Percentiles rank a stretch among this genome's conserved stretches.
phyloP scores from a whole-genome alignment of 768 basidiomycete genomes.

The Trametopsis cervina region DNA sequence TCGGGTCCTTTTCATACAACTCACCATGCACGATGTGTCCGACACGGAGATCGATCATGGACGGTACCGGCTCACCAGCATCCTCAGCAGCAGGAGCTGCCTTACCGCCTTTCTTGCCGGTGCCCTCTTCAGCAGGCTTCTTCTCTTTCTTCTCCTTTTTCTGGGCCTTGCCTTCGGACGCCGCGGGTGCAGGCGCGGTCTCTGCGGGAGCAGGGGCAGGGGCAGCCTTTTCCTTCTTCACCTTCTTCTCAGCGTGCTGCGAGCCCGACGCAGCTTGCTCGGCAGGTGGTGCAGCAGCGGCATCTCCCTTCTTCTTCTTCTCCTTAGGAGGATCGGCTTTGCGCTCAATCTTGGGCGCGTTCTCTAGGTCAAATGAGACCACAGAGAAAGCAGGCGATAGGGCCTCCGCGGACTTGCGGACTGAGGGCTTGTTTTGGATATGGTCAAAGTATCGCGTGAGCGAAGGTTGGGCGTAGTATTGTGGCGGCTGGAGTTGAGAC shows the following conservation, averaged over 20 bases:
- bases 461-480: constrained; percentile 75
- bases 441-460: constrained; percentile 95
- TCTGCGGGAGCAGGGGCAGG: constrained; percentile 10
- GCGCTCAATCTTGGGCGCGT: constrained; percentile 69
- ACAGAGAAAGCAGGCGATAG: constrained; percentile 46
- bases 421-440: constrained; percentile 65
- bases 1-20: constrained; percentile 18
- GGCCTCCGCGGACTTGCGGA: constrained; percentile 49
- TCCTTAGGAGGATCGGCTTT: constrained; percentile 63
- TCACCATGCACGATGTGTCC: constrained; percentile 88
- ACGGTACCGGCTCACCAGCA: constrained; percentile 78
- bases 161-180: constrained; percentile 30
- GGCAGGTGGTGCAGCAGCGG: constrained; percentile 23
- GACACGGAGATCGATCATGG: constrained; percentile 95
- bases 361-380: constrained; percentile 65
- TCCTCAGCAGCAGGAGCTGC: constrained; percentile 44
- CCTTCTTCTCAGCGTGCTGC: constrained; percentile 24
- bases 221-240: constrained; percentile 19
- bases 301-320: constrained; percentile 59
- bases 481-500: constrained; percentile 63
- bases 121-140: constrained; percentile 19
- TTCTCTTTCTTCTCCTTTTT: constrained; percentile 53
- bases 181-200: constrained; percentile 15
- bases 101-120: constrained; percentile 28
- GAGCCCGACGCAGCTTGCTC: constrained; percentile 20